A percentile compares a stretch with the other conserved stretches of the same genome.
These are phyloP conservation scores for Cladosporium phlei DNA, from an alignment of 2,329 filamentous ascomycete genomes.

Conservation along the genomic window DNA sequence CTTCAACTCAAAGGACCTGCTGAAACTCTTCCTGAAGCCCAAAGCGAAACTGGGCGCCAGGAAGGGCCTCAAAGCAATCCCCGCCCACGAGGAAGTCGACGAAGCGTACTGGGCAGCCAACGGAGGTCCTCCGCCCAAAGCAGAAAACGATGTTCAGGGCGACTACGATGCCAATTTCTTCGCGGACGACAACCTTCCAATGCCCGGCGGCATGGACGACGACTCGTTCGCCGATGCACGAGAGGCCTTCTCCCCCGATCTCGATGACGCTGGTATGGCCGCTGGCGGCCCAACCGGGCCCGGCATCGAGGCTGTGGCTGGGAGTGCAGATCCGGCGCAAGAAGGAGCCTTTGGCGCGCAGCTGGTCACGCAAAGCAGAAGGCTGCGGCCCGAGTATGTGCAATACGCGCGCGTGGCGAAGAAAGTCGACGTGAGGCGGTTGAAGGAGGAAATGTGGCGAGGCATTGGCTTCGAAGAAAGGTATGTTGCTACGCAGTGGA, in stretches of 20 bases:
- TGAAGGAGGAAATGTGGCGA: conserved; percentile 63
- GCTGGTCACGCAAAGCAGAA: conserved; percentile 56
- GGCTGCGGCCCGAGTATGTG: conserved; percentile 60
- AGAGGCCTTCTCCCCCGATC: conserved; percentile 69
- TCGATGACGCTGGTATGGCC: conserved; percentile 42
- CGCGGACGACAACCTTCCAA: conserved; percentile 74
- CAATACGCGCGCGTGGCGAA: conserved; percentile 62
- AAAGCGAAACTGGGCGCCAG: conserved; percentile 75
- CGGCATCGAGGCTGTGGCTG: conserved; percentile 31
- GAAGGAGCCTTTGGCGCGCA: conserved; percentile 58
- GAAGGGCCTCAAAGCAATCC: conserved; percentile 34
- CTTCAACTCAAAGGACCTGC: conserved; percentile 87
- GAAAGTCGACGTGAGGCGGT: conserved; percentile 60
- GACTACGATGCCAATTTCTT: conserved; percentile 98
- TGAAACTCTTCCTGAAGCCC: conserved; percentile 90
- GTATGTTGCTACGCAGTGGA: conserved; percentile 1
- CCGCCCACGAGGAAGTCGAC: conserved; percentile 75
- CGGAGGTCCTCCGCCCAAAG: conserved; percentile 43
- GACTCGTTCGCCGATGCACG: conserved; percentile 74
- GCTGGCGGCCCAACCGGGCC: conserved; percentile 27
- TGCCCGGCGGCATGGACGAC: conserved; percentile 64
- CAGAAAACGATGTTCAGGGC: conserved; percentile 50
- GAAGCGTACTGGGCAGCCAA: conserved; percentile 90
- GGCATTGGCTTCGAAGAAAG: conserved; percentile 19
- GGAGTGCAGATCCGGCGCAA: conserved; percentile 33